These are phyloP conservation scores for Rhizoclosmatium globosum DNA, from an alignment of 192 early-diverging fungal genomes.

Conservation along the genomic window DNA sequence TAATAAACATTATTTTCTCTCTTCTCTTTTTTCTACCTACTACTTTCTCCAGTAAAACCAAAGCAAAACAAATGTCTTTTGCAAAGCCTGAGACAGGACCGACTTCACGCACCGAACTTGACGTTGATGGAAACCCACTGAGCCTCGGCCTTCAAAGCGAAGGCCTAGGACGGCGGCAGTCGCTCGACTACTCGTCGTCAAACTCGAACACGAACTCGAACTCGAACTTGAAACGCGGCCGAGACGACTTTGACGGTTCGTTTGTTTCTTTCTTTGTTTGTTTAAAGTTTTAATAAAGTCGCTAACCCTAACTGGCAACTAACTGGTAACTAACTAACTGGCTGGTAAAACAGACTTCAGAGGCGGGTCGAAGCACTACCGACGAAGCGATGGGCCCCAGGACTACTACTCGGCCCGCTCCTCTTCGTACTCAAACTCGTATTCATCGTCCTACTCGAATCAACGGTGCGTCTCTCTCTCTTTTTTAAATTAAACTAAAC, in stretches of 20 bases:
- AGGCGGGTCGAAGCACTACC: constrained; percentile 44
- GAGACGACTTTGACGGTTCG: too few relatives aligned
- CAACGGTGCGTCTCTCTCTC: constrained; percentile 45
- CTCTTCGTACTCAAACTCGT: constrained; percentile 50
- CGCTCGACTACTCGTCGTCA: constrained; percentile 53
- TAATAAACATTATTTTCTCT: too few relatives aligned
- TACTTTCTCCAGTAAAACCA: too few relatives aligned
- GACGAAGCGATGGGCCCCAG: constrained; percentile 46
- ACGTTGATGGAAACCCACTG: constrained; percentile 38
- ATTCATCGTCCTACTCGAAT: constrained; percentile 49
- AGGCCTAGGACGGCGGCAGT: constrained; percentile 51
- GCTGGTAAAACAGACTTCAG: too few relatives aligned
- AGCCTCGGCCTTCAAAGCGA: constrained; percentile 30
- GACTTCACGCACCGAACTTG: constrained; percentile 68
- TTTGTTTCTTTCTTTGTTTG: too few relatives aligned
- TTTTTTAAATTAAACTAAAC: constrained; percentile 47
- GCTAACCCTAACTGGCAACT: too few relatives aligned
- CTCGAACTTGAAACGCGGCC: constrained; percentile 54
- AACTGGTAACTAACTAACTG: too few relatives aligned
- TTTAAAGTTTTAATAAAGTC: too few relatives aligned
- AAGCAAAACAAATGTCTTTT: constrained; percentile 71
- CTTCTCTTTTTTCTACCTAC: too few relatives aligned
- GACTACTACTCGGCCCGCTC: constrained; percentile 43
- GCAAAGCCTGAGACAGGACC: constrained; percentile 66
- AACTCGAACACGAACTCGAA: not conserved